Evolutionary conservation across 1,139 yeast genomes (phyloP).

Genomic region (Diutina rugosa): DNA sequence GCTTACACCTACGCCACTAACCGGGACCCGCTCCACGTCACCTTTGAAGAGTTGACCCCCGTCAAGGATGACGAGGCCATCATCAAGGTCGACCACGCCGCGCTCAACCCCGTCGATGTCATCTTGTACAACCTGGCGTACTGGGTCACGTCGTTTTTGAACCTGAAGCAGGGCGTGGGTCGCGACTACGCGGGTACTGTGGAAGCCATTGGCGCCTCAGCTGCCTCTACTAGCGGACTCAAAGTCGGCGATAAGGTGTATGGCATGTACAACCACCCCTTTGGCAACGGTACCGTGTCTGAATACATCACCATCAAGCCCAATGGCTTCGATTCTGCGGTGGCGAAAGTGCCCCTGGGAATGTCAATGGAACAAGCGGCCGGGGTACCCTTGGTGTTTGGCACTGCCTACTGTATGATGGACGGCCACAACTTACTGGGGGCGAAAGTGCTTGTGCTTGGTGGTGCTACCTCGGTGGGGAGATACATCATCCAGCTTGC

Average conservation of each 20-base stretch:
- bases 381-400: background rate
- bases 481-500: background rate
- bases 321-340: background rate
- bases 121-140: constrained; percentile 23
- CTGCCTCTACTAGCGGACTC: constrained; percentile 17
- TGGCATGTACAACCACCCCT: constrained; percentile 36
- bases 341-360: background rate
- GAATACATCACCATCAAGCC: constrained; percentile 27
- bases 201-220: constrained; percentile 39
- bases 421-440: background rate
- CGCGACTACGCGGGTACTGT: constrained; percentile 60
- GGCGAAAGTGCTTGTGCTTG: background rate
- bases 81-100: constrained; percentile 44
- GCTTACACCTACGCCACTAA: background rate
- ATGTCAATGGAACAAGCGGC: background rate
- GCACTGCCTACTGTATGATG: background rate
- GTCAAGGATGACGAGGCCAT: constrained; percentile 27
- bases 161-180: constrained; percentile 42
- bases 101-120: constrained; percentile 60
- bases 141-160: background rate
- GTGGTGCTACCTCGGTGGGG: background rate
- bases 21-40: background rate
- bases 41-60: background rate
- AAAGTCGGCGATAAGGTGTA: constrained; percentile 52
- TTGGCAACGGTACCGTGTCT: constrained; percentile 38